phyloP scores from a whole-genome alignment of 163 green algal species.

The Scenedesmus sp. region DNA sequence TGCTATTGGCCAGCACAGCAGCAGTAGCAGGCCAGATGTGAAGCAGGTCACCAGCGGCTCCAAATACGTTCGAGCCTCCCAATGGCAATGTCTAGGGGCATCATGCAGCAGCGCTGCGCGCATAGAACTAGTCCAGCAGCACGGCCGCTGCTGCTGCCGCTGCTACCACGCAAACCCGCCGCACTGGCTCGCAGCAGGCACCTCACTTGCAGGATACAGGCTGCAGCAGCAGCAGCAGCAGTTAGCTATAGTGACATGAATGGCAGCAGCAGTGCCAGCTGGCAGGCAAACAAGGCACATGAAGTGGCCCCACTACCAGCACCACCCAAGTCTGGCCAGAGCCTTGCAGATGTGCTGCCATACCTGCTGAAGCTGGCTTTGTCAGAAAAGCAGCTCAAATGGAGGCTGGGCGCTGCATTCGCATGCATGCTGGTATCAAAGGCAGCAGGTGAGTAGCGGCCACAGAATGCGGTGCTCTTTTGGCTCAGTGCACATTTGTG shows the following conservation, averaged over 20 bases:
- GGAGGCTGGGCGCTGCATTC: slow-evolving; percentile 71
- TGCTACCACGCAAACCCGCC: neutral
- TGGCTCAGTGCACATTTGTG: neutral
- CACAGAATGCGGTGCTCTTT: neutral
- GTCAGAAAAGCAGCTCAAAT: slow-evolving; percentile 68
- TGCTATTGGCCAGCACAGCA: neutral
- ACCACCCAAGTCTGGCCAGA: slow-evolving; percentile 54
- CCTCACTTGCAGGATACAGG: neutral
- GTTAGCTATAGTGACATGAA: neutral
- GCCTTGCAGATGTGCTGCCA: slow-evolving; percentile 69
- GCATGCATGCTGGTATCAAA: slow-evolving; percentile 75
- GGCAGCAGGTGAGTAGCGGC: slow-evolving; percentile 57
- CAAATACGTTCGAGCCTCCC: neutral
- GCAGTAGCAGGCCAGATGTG: neutral
- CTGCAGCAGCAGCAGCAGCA: neutral
- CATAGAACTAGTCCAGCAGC: neutral
- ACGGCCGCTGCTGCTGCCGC: neutral
- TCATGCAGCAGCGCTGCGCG: neutral
- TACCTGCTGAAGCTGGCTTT: slow-evolving; percentile 82
- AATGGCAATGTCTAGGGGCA: neutral
- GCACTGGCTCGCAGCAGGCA: neutral
- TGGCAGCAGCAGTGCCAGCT: neutral
- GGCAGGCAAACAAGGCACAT: neutral
- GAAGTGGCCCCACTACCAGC: slow-evolving; percentile 58
- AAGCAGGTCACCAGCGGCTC: neutral